Evolutionary conservation across 2,329 filamentous ascomycete species (phyloP), one percentile per base, ranked within the genome.

Genomic region (Capronia epimyces): DNA sequence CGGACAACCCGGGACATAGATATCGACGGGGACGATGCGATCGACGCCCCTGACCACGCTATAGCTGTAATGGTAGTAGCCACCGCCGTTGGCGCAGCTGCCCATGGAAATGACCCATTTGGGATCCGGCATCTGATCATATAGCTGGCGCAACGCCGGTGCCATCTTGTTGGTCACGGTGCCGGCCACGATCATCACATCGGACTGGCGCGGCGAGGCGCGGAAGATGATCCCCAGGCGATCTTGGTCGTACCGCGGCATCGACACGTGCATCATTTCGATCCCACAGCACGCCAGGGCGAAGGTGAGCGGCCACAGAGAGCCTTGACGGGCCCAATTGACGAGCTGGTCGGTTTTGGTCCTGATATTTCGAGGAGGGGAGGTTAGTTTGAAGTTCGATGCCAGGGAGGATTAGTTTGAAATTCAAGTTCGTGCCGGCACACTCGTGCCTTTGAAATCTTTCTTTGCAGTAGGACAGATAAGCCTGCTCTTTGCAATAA

Each of bases 131-230:
- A 95, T 95, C 76, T 94, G 89, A 69, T 95, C 89, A 74, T 95
- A 95, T 56, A 93, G 84, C 72, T 91, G 87, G 68, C 89, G 79
- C 65, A 95, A 75, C 27, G 89, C 89, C 2, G 89, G 87, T 1
- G 87, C 89, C 89, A 95, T 95, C 77, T 95, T 95, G 78, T 95
- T 95, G 62, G 87, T 93, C 57, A 95, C 79, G 24, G 89, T 95
- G 53, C 89, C 89, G 21, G 89, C 89, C 18, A 94, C 88, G 63
- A 94, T 91, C 87, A 94, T 91, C 59, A 94, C 85, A 69, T 94
- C 88, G 54, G 87, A 87, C 70, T 93, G 87, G 56, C 87, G 84
- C 1, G 87, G 88, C 10, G 86, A 90, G 52, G 87, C 88, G 62
- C 87, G 83, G 79, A 91, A 93, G 67, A 93, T 91, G 67, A 93